Percentiles rank a stretch among this genome's conserved stretches.
Conservation (phyloP, 768 basidiomycete species). For the Boletales sp. region DNA sequence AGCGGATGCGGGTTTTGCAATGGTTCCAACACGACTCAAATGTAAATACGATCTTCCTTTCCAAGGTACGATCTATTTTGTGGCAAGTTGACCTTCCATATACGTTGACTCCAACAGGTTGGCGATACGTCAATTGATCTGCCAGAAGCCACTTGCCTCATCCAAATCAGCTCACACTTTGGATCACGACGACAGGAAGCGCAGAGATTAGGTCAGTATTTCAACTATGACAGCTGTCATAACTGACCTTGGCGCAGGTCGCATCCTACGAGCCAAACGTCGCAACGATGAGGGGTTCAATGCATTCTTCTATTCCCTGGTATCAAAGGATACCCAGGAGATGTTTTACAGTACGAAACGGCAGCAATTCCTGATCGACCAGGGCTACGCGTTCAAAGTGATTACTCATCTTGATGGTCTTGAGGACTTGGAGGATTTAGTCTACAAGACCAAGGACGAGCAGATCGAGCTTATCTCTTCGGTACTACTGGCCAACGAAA, state of each 20-base stretch:
- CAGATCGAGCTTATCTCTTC: slow-evolving; percentile 96
- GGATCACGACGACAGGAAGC: slow-evolving; percentile 98
- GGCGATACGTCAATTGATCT: slow-evolving; percentile 99
- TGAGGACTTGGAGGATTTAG: slow-evolving; percentile 79
- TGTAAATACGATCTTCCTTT: slow-evolving; percentile 97
- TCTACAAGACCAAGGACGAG: slow-evolving; percentile 86
- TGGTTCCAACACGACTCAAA: slow-evolving; percentile 94
- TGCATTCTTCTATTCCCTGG: slow-evolving; percentile 98
- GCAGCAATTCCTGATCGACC: slow-evolving; percentile 97
- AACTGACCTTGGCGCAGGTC: slow-evolving; percentile 47
- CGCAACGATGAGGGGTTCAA: slow-evolving; percentile 99
- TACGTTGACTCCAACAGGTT: slow-evolving; percentile 49
- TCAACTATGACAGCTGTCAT: slow-evolving; percentile 14
- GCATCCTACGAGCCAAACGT: slow-evolving; percentile 94
- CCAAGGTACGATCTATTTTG: slow-evolving; percentile 59
- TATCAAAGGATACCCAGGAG: slow-evolving; percentile 98
- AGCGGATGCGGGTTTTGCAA: slow-evolving; percentile 92
- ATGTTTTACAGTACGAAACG: slow-evolving; percentile 99
- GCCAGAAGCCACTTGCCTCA: slow-evolving; percentile 97
- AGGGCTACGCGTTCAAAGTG: slow-evolving; percentile 99
- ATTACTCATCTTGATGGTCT: slow-evolving; percentile 97
- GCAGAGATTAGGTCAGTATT: slow-evolving; percentile 76
- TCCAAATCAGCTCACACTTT: slow-evolving; percentile 99
- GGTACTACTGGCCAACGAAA: slow-evolving; percentile 87
- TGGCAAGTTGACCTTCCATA: slow-evolving; percentile 12